Base-by-base conservation (phyloP, 2,329 filamentous ascomycete species). In the Metarhizium brunneum region DNA sequence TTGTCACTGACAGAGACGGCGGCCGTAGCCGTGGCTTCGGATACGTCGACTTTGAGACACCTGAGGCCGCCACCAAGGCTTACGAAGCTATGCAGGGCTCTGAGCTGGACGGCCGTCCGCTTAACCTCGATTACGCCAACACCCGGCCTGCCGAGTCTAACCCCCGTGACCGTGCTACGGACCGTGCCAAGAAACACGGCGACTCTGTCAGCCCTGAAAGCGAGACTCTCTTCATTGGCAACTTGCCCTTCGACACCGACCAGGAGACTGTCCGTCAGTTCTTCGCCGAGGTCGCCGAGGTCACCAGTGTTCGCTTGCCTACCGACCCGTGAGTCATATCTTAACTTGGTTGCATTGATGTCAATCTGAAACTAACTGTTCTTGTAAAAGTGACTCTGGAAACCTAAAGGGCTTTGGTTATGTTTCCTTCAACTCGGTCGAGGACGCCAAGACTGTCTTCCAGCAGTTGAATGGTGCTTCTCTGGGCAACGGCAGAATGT, bases 391-490 rank as follows among this genome's bases (percentile, higher is more conserved):
- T 70, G 90, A 95, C 59, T 84, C 84, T 59, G 91, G 90, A 61
- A 83, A 85, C 64, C 85, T 87, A 69, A 96, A 96, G 85, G 92
- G 92, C 56, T 96, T 95, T 72, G 92, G 90, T 55, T 96, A 96
- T 70, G 86, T 96, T 60, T 86, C 86, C 68, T 96, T 92, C 79
- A 76, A 77, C 64, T 88, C 87, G 18, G 71, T 94, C 59, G 90
- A 95, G 32, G 91, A 96, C 65, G 90, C 92, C 65, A 88, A 87
- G 75, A 74, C 77, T 64, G 92, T 85, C 29, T 83, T 90, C 64
- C 79, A 86, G 64, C 75, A 78, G 56, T 80, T 89, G 69, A 85
- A 88, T 64, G 90, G 90, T 61, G 77, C 78, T 55, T 72, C 80
- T 58, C 78, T 84, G 59, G 81, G 81, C 53, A 69, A 75, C 61